phyloP scores from a whole-genome alignment of 352 stramenopile genomes.

The Hyaloperonospora arabidopsidis region DNA sequence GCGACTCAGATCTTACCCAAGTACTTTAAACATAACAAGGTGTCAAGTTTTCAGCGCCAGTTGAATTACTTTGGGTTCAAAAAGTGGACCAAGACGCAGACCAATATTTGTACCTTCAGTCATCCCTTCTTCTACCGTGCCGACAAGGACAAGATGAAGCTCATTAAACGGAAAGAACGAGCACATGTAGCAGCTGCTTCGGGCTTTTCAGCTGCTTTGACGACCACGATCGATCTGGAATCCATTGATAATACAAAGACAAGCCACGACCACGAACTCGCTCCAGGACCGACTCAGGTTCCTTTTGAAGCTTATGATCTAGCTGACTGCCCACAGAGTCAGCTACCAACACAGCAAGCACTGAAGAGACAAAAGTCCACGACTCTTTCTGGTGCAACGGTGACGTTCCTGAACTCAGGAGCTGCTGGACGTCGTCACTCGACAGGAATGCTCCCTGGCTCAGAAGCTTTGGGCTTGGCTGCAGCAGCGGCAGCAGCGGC shows the following conservation, averaged over 20 bases:
- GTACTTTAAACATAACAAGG: slow-evolving; percentile 81
- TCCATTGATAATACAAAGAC: slow-evolving; percentile 17
- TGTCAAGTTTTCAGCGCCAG: slow-evolving; percentile 70
- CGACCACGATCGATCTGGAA: slow-evolving; percentile 12
- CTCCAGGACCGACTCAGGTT: slow-evolving; percentile 4
- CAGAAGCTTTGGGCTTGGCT: slow-evolving; percentile 25
- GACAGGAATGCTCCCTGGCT: slow-evolving; percentile 37
- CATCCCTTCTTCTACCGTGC: slow-evolving; percentile 55
- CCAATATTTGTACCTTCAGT: slow-evolving; percentile 66
- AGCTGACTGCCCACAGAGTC: slow-evolving; percentile 9
- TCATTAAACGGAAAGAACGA: slow-evolving; percentile 68
- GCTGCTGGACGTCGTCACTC: slow-evolving; percentile 36
- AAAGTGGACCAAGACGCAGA: slow-evolving; percentile 78
- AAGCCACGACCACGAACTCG: slow-evolving; percentile 7
- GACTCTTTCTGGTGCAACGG: slow-evolving; percentile 18
- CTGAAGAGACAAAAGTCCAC: slow-evolving; percentile 38
- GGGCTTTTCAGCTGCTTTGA: slow-evolving; percentile 14
- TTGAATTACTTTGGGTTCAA: slow-evolving; percentile 81
- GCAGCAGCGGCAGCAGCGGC: slow-evolving; percentile 20
- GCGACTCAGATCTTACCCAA: slow-evolving; percentile 48
- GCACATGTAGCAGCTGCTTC: slow-evolving; percentile 17
- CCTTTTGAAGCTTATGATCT: slow-evolving; percentile 24
- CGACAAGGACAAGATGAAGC: slow-evolving; percentile 60
- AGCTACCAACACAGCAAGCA: slow-evolving; percentile 26
- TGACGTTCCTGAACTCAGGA: slow-evolving; percentile 29